Conservation (phyloP, 805 yeast genomes). For the Starmerella lactis-condensi region DNA sequence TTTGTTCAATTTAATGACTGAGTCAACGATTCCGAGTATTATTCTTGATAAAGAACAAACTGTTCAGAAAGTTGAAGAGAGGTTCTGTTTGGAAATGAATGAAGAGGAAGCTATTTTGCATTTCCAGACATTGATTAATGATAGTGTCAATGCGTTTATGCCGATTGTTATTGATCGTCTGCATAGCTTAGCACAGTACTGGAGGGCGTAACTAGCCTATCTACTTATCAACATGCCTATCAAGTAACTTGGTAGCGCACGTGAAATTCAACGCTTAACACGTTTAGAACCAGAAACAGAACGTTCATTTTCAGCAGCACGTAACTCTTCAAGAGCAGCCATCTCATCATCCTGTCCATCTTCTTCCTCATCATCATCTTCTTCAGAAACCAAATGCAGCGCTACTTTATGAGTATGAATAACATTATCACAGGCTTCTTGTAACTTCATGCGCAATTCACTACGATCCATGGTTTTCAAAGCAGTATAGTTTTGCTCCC, state of each 20-base stretch:
- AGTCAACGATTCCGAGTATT: conserved; percentile 82
- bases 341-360: conserved; percentile 4
- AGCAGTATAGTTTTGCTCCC: conserved; percentile 62
- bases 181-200: conserved; percentile 91
- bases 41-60: conserved; percentile 70
- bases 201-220: no score
- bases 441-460: conserved; percentile 50
- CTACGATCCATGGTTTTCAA: conserved; percentile 54
- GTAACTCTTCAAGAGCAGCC: background rate
- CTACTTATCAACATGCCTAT: no score
- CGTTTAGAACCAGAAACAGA: no score
- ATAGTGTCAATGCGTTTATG: conserved; percentile 77
- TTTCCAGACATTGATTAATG: conserved; percentile 84
- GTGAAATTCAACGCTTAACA: no score
- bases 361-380: conserved; percentile 6
- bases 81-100: conserved; percentile 78
- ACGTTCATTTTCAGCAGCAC: background rate
- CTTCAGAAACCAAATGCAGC: conserved; percentile 5
- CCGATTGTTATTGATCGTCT: conserved; percentile 91
- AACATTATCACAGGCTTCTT: conserved; percentile 38
- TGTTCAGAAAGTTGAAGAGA: conserved; percentile 78
- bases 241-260: no score
- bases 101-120: conserved; percentile 93
- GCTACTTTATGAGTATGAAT: conserved; percentile 7
- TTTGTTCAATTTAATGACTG: conserved; percentile 81